Conservation (phyloP, 2,329 filamentous ascomycete genomes). For the Botrytis elliptica region DNA sequence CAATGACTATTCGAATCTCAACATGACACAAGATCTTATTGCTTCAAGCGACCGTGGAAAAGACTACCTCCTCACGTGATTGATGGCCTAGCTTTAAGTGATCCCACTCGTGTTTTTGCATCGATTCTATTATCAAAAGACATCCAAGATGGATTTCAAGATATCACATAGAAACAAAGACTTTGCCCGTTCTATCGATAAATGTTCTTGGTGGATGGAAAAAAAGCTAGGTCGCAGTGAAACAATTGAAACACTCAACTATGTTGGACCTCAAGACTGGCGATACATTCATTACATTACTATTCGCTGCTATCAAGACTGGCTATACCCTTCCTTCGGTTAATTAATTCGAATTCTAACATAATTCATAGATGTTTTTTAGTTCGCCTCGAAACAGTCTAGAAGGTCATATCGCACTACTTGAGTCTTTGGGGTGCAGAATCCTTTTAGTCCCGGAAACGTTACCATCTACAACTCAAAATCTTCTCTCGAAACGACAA, state of each 20-base stretch:
- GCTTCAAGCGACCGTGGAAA: not conserved
- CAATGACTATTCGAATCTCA: not conserved
- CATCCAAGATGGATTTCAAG: not conserved
- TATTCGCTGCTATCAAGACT: conserved; percentile 6
- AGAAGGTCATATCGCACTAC: not conserved
- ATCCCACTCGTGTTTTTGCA: not conserved
- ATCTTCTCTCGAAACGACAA: not conserved
- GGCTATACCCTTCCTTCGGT: not conserved
- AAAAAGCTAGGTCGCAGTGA: not conserved
- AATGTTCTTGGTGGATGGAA: conserved; percentile 5
- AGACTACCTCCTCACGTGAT: not conserved
- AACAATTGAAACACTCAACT: not conserved
- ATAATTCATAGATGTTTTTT: not conserved
- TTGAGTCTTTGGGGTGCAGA: not conserved
- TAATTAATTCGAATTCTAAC: not conserved
- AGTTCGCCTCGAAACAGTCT: not conserved
- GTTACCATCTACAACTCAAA: not conserved
- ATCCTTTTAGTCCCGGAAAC: not conserved
- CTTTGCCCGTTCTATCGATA: not conserved
- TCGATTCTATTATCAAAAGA: not conserved
- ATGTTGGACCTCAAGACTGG: not conserved
- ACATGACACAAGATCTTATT: not conserved
- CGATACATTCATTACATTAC: conserved; percentile 2
- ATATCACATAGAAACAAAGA: not conserved
- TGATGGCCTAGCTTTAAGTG: not conserved